Conservation (phyloP, 768 basidiomycete genomes). For the Russula abietina region DNA sequence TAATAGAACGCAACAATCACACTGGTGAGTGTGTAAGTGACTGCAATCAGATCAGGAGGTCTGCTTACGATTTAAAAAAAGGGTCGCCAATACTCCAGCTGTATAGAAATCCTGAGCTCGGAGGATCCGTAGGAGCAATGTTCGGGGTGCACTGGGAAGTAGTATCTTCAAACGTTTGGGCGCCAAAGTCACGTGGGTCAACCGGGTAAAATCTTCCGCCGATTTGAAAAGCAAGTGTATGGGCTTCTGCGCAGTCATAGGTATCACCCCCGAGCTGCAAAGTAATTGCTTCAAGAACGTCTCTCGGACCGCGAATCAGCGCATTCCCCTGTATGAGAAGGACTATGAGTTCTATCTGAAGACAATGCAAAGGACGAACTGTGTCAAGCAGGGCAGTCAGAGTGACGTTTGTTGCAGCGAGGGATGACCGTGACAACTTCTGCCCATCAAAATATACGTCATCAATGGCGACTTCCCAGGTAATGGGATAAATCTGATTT, state of each 20-base stretch:
- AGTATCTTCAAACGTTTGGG: constrained; percentile 33
- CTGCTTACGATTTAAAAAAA: constrained; percentile 62
- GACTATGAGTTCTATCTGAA: background rate
- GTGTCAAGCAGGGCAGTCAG: constrained; percentile 70
- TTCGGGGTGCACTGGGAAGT: constrained; percentile 43
- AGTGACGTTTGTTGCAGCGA: constrained; percentile 43
- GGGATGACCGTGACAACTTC: constrained; percentile 49
- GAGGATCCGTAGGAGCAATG: constrained; percentile 58
- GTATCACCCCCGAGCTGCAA: constrained; percentile 36
- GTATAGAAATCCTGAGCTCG: constrained; percentile 54
- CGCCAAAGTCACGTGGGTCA: constrained; percentile 67
- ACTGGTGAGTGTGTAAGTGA: constrained; percentile 33
- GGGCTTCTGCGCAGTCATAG: constrained; percentile 55
- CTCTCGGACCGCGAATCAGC: constrained; percentile 65
- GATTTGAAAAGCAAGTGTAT: constrained; percentile 61
- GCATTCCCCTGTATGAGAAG: constrained; percentile 57
- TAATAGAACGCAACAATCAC: constrained; percentile 64
- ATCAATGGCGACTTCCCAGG: constrained; percentile 67
- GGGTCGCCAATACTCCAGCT: constrained; percentile 76
- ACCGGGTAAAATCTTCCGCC: constrained; percentile 64
- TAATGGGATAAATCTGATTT: constrained; percentile 30
- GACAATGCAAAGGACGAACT: constrained; percentile 34
- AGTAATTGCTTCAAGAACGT: constrained; percentile 50
- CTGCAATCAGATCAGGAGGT: background rate
- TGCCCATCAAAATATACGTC: constrained; percentile 66